Evolutionary conservation across 2,329 filamentous ascomycete genomes (phyloP), one percentile per base, ranked within the genome.

Genomic region (Fusarium sp.): DNA sequence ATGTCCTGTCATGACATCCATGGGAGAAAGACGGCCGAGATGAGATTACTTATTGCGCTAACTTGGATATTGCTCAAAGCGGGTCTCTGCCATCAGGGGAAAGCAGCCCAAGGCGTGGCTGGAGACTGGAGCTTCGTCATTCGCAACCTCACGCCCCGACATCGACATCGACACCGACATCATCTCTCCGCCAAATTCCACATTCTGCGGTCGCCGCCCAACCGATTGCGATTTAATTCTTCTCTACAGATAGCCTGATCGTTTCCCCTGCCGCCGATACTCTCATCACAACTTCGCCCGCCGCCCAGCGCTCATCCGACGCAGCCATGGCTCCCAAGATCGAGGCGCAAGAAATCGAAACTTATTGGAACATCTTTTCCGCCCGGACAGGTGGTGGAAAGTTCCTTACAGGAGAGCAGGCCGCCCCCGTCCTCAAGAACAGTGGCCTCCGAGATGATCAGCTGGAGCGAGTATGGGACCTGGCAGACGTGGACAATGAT

Each of bases 401-500:
- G 80, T 90, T 84, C 76, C 82, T 91, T 31, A 91, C 88, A 9
- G 89, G 89, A 79, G 89, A 91, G 78, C 87, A 89, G 78, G 89
- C 89, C 27, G 89, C 89, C 57, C 89, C 89, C 14, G 87, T 91
- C 46, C 85, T 91, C 62, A 91, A 91, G 83, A 91, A 91, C 84
- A 90, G 88, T 74, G 89, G 89, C 14, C 82, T 91, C 71, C 87
- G 87, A 64, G 89, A 91, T 79, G 88, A 89, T 79, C 96, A 99
- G 85, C 92, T 99, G n/a, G 96, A 98, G 85, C 90, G 92, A 78
- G 94, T 99, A 72, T 99, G 96, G 96, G 96, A 99, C 80, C 88
- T 99, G 72, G 94, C 96, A 67, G 96, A 99, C 82, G 94, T 99
- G 70, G 96, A 99, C 84, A 95, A 95, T 78, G 96, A 99, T 85